Base-by-base conservation (phyloP, 805 yeast species). In the Starmerella stigmatis region DNA sequence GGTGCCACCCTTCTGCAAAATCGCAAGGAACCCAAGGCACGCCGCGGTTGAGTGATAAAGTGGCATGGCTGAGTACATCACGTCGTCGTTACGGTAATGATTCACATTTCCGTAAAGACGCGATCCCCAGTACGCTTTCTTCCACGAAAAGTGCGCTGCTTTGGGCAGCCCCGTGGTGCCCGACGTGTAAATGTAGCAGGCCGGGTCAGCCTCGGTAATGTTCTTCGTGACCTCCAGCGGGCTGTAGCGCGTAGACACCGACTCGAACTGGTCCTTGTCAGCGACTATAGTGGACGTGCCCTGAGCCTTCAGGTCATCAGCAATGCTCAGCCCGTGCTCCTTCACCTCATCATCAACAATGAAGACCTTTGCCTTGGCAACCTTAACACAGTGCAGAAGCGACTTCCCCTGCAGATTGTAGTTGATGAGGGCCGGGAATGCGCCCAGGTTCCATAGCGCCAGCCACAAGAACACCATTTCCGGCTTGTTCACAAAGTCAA, bases 81-180 rank as follows among this genome's bases (percentile, higher is more conserved):
- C 74, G 13, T 82, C 75, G 4, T 66, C 60, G 5, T 62, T 50
- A n/a, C 66, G 62, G 53, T 85, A 69, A 48, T 76, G 72, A 66
- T 81, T 73, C 33, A 84, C 79, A 51, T 72, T 72, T 1, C 85
- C 84, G 58, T 85, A 86, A 21, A 84, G 59, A 2, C 71, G 63
- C 1, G 85, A 66, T 1, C 94, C 94, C 67, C 81, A 68, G 38
- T 71, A 73, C 6, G 82, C 74, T 63, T 86, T 88, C 57, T 86
- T 72, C 96, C 96, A 86, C 4, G 92, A 79, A 78, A 88, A 79
- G 45, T 83, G 81, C 2, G 94, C 96, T 5, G 96, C 82, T 63
- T 88, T 88, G 13, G 97, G 96, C 50, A 88, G 66, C 0, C 96
- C 96, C 0, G 96, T 85, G 6, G 96, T 89, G 31, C 97, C 97